A percentile compares a stretch with the other conserved stretches of the same genome.
Evolutionary conservation across 805 yeast genomes (phyloP).

Genomic region (Pichia insulana): DNA sequence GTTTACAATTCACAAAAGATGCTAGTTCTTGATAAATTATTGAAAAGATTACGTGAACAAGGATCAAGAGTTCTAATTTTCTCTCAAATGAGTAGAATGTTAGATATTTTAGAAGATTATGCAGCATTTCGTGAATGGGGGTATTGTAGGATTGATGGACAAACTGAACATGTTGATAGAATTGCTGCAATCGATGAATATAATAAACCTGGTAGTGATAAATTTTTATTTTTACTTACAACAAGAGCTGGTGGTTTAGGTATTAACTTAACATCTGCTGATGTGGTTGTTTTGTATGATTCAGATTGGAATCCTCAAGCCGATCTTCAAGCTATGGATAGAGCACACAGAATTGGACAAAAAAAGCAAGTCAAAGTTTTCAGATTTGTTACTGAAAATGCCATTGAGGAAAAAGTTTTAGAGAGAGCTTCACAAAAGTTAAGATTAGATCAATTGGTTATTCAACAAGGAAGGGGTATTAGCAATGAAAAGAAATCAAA

Average conservation of each 20-base stretch:
- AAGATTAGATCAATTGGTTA: conserved; percentile 71
- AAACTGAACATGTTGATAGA: conserved; percentile 72
- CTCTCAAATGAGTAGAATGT: conserved; percentile 76
- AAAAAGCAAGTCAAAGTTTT: conserved; percentile 76
- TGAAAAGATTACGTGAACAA: conserved; percentile 52
- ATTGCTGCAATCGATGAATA: conserved; percentile 70
- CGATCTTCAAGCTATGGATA: conserved; percentile 82
- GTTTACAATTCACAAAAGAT: conserved; percentile 66
- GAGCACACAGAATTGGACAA: conserved; percentile 85
- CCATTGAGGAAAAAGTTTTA: conserved; percentile 74
- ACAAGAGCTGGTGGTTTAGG: conserved; percentile 91
- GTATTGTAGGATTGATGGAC: conserved; percentile 78
- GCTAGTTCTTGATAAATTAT: conserved; percentile 58
- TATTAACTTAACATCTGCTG: conserved; percentile 74
- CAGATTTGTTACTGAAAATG: conserved; percentile 70
- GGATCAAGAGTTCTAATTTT: conserved; percentile 75
- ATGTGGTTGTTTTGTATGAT: conserved; percentile 65
- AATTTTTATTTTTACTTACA: conserved; percentile 67
- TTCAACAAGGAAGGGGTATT: conserved; percentile 53
- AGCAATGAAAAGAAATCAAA: conserved; percentile 21
- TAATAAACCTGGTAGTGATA: conserved; percentile 63
- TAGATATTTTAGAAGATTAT: conserved; percentile 76
- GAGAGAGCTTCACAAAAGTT: conserved; percentile 78
- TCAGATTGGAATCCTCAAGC: conserved; percentile 91
- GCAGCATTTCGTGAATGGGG: conserved; percentile 59